A percentile compares a stretch with the other conserved stretches of the same genome.
phyloP scores from a whole-genome alignment of 352 stramenopile species.

The Globisporangium spiculum region DNA sequence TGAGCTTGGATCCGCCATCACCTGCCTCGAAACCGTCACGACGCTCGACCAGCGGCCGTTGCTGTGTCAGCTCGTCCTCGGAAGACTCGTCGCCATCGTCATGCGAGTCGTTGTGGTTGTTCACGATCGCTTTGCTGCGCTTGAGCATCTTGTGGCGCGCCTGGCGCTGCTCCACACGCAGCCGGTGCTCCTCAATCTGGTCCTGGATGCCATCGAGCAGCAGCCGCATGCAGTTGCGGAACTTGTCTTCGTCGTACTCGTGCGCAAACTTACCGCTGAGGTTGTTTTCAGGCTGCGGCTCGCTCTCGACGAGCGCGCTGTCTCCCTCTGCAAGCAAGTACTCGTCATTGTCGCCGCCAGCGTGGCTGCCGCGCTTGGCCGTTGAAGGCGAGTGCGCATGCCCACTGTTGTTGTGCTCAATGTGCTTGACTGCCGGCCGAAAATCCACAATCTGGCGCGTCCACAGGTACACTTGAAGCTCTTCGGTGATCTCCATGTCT shows the following conservation, averaged over 20 bases:
- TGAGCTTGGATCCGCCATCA: neutral
- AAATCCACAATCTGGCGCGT: constrained; percentile 85
- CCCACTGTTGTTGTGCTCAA: neutral
- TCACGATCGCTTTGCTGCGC: constrained; percentile 18
- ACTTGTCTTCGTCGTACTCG: constrained; percentile 63
- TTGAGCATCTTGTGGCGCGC: constrained; percentile 29
- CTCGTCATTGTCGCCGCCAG: constrained; percentile 10
- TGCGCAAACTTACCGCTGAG: constrained; percentile 19
- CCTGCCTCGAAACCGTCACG: neutral
- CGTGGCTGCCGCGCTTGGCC: constrained; percentile 14
- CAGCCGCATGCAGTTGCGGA: constrained; percentile 59
- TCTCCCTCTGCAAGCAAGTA: constrained; percentile 4
- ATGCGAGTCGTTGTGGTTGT: constrained; percentile 13
- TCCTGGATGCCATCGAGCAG: constrained; percentile 80
- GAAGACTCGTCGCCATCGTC: constrained; percentile 6
- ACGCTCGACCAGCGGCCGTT: constrained; percentile 12
- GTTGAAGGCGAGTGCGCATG: neutral
- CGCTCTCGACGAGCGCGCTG: constrained; percentile 9
- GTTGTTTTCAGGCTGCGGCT: constrained; percentile 10
- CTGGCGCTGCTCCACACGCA: constrained; percentile 41
- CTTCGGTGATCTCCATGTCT: constrained; percentile 78
- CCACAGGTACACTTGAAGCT: constrained; percentile 86
- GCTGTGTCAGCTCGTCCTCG: constrained; percentile 14
- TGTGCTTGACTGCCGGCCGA: constrained; percentile 34
- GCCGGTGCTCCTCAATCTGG: constrained; percentile 77